phyloP scores from a whole-genome alignment of 1,284 basidiomycete species.

The Caloboletus inedulis region DNA sequence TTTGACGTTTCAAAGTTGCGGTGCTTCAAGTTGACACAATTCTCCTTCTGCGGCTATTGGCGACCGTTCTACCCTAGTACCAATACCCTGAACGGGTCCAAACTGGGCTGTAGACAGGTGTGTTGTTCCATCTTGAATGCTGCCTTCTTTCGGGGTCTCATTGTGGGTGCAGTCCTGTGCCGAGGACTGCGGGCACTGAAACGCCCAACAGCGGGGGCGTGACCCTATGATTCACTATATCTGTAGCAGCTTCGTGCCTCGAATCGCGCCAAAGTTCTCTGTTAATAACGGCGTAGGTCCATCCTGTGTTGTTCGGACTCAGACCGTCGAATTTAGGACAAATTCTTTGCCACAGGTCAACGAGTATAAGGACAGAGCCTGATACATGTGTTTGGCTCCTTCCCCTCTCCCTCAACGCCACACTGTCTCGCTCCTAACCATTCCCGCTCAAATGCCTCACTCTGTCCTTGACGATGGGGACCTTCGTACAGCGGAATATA shows the following conservation, averaged over 20 bases:
- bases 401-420: background rate
- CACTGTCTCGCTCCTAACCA: too few relatives aligned
- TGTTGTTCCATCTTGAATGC: background rate
- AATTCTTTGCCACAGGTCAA: background rate
- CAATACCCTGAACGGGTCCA: background rate
- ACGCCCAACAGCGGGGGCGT: background rate
- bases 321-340: background rate
- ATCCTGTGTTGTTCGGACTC: conserved; percentile 6
- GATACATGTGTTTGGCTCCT: background rate
- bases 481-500: conserved; percentile 12
- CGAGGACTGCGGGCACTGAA: background rate
- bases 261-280: too few relatives aligned
- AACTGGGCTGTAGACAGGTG: background rate
- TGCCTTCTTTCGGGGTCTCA: conserved; percentile 5
- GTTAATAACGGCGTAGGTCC: background rate
- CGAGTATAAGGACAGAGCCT: background rate
- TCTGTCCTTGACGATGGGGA: conserved; percentile 3
- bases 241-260: background rate
- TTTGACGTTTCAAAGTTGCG: background rate
- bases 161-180: conserved; percentile 1
- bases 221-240: background rate
- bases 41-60: too few relatives aligned
- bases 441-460: conserved; percentile 1
- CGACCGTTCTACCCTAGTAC: too few relatives aligned
- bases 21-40: too few relatives aligned